Evolutionary conservation across 208 protist genomes (phyloP).

Genomic region (Leishmania lainsoni): DNA sequence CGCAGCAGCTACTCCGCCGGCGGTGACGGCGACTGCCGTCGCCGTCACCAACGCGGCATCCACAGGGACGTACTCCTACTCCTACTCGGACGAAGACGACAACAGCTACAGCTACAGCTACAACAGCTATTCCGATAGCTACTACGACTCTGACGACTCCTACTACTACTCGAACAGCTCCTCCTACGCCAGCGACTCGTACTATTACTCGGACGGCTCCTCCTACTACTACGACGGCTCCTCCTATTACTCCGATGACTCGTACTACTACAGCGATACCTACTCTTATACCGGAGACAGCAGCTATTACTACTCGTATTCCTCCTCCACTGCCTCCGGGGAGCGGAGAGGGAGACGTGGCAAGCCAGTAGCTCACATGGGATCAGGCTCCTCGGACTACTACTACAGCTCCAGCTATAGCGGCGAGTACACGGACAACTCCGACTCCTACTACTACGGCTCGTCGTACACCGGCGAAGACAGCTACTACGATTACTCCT

Average conservation of each 20-base stretch:
- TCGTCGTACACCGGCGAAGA: slow-evolving; percentile 14
- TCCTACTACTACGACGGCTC: slow-evolving; percentile 23
- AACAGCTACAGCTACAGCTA: background rate
- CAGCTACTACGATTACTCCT: slow-evolving; percentile 7
- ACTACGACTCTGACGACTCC: slow-evolving; percentile 17
- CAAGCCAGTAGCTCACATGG: background rate
- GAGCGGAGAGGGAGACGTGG: background rate
- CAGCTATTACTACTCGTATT: slow-evolving; percentile 32
- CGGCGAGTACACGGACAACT: slow-evolving; percentile 23
- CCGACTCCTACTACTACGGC: slow-evolving; percentile 18
- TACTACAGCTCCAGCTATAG: slow-evolving; percentile 14
- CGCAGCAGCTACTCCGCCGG: background rate
- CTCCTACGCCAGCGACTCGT: slow-evolving; percentile 23
- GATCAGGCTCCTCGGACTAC: slow-evolving; percentile 12
- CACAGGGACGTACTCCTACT: slow-evolving; percentile 34
- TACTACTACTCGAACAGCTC: slow-evolving; percentile 27
- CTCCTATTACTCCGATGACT: background rate
- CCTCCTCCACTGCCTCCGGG: slow-evolving; percentile 4
- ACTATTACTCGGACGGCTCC: slow-evolving; percentile 23
- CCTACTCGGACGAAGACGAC: slow-evolving; percentile 20
- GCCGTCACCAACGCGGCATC: background rate
- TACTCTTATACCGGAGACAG: slow-evolving; percentile 5
- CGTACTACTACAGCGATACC: slow-evolving; percentile 17
- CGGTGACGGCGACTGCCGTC: slow-evolving; percentile 6
- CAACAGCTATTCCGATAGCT: slow-evolving; percentile 5